Conservation (phyloP, 2,329 filamentous ascomycete species). For the Colletotrichum karsti region DNA sequence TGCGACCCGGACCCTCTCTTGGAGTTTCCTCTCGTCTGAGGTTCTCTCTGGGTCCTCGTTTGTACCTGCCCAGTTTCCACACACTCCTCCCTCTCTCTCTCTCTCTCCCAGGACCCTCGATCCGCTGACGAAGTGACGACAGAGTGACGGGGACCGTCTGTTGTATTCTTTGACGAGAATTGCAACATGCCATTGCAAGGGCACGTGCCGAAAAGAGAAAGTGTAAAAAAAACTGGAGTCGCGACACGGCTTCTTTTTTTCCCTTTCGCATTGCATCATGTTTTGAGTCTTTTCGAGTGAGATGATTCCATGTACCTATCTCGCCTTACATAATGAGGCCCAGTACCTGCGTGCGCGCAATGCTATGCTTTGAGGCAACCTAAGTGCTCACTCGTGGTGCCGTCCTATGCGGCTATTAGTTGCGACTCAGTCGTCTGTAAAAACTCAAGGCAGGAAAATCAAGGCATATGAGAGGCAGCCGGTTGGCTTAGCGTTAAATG, state of each 20-base stretch:
- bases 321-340: neutral
- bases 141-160: neutral
- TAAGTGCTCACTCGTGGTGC: neutral
- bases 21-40: no score
- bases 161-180: neutral
- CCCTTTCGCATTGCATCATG: neutral
- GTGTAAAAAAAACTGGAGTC: conserved; percentile 9
- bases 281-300: conserved; percentile 2
- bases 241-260: neutral
- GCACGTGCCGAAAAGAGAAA: conserved; percentile 28
- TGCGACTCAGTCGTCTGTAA: neutral
- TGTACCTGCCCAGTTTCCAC: neutral
- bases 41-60: neutral
- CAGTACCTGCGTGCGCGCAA: neutral
- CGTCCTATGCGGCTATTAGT: neutral
- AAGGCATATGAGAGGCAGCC: conserved; percentile 9
- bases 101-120: neutral
- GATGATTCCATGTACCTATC: neutral
- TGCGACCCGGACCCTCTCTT: no score
- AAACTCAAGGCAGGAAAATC: neutral
- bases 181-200: conserved; percentile 10
- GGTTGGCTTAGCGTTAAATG: neutral
- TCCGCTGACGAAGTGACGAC: neutral
- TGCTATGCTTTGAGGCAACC: no score
- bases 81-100: no score